Conservation (phyloP, 78 protist species). For the Chrysochromulina parva region DNA sequence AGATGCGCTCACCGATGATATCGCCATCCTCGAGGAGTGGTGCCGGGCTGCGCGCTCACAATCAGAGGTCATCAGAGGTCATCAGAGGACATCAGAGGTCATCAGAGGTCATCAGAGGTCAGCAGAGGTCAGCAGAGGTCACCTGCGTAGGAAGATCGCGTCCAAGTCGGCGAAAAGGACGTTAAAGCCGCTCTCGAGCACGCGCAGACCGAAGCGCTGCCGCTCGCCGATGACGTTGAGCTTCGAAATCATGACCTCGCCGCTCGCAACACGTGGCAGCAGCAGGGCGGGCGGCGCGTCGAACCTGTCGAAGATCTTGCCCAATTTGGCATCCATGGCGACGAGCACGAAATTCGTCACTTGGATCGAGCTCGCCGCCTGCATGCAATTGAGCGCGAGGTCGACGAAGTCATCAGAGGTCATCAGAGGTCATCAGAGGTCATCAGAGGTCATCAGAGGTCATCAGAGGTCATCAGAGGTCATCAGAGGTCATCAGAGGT, state of each 20-base stretch:
- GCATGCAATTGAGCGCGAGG: neutral
- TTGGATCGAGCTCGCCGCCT: neutral
- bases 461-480: too few species aligned
- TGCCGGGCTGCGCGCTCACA: neutral
- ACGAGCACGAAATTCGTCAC: neutral
- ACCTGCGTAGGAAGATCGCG: neutral
- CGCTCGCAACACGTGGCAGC: neutral
- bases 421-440: too few species aligned
- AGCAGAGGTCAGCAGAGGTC: too few species aligned
- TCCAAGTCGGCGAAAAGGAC: slow-evolving; percentile 16
- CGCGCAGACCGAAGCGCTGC: slow-evolving; percentile 22
- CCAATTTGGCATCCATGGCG: neutral
- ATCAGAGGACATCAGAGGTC: too few species aligned
- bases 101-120: too few species aligned
- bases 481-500: too few species aligned
- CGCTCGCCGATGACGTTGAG: slow-evolving; percentile 27
- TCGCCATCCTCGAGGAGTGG: neutral
- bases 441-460: too few species aligned
- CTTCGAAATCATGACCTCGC: neutral
- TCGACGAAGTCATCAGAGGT: neutral
- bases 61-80: too few species aligned
- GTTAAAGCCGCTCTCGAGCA: slow-evolving; percentile 20
- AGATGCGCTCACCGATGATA: slow-evolving; percentile 21
- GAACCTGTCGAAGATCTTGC: neutral
- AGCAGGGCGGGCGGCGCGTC: neutral